Evolutionary conservation across 2,329 filamentous ascomycete genomes (phyloP).

Genomic region (Alternaria sp.): DNA sequence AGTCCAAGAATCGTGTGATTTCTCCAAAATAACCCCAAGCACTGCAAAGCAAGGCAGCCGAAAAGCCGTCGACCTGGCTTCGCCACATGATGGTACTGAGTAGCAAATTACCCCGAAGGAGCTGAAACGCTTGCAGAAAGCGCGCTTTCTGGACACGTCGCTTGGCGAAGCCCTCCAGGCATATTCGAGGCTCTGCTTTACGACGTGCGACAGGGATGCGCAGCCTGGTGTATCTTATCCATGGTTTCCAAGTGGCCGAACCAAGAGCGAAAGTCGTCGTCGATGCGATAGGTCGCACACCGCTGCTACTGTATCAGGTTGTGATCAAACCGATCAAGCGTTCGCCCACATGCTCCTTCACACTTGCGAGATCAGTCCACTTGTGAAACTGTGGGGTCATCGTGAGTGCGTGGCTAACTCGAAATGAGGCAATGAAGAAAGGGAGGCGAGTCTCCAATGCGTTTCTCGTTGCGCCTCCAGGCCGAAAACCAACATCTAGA

Average conservation of each 20-base stretch:
- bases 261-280: not conserved
- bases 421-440: slow-evolving; percentile 22
- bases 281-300: not conserved
- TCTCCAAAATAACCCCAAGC: not conserved
- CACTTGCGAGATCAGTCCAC: not conserved
- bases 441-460: slow-evolving; percentile 6
- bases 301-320: not conserved
- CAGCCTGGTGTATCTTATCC: slow-evolving; percentile 4
- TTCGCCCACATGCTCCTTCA: slow-evolving; percentile 5
- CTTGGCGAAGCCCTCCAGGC: slow-evolving; percentile 11
- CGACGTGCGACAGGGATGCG: slow-evolving; percentile 15
- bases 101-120: not conserved
- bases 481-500: not conserved
- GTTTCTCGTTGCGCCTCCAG: not conserved
- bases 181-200: slow-evolving; percentile 1
- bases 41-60: not conserved
- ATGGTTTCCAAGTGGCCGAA: not conserved
- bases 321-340: slow-evolving; percentile 3
- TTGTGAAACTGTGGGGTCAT: not conserved
- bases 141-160: not conserved
- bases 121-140: not conserved
- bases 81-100: not conserved
- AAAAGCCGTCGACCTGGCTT: not conserved
- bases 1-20: not conserved
- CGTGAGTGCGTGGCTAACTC: slow-evolving; percentile 3